Percentiles rank a stretch among this genome's conserved stretches.
These are phyloP conservation scores for Chaetomium strumarium DNA, from an alignment of 2,329 filamentous ascomycete species.

Conservation along the genomic window DNA sequence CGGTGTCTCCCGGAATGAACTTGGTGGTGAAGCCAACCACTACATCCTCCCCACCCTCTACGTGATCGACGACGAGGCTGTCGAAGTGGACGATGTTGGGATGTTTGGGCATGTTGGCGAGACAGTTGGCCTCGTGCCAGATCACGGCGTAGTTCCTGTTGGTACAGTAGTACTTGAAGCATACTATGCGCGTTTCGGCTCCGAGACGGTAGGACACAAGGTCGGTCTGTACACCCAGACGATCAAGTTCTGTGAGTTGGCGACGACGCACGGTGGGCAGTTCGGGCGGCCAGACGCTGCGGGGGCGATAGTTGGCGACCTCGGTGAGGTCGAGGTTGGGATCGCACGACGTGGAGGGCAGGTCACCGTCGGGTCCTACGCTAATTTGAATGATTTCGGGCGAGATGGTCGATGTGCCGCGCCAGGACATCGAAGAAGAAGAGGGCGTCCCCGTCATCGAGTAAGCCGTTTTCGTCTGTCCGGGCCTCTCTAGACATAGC, in stretches of 20 bases:
- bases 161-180: conserved; percentile 34
- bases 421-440: not conserved
- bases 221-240: conserved; percentile 15
- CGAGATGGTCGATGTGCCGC: conserved; percentile 11
- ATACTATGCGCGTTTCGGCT: conserved; percentile 18
- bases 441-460: not conserved
- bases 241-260: conserved; percentile 14
- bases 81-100: conserved; percentile 35
- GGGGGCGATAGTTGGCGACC: conserved; percentile 14
- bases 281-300: not conserved
- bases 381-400: conserved; percentile 8
- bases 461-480: too few relatives aligned
- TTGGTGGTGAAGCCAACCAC: conserved; percentile 34
- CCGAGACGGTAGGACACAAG: conserved; percentile 9
- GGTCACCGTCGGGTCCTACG: conserved; percentile 1
- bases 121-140: conserved; percentile 34
- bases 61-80: conserved; percentile 30
- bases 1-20: conserved; percentile 31
- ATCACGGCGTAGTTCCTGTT: conserved; percentile 15
- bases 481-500: not conserved
- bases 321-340: conserved; percentile 4
- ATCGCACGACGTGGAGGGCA: conserved; percentile 9
- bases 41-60: conserved; percentile 21
- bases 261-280: conserved; percentile 9
- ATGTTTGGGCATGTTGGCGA: conserved; percentile 32